phyloP scores from a whole-genome alignment of 345 rosid species.

The Citrus reticulata region DNA sequence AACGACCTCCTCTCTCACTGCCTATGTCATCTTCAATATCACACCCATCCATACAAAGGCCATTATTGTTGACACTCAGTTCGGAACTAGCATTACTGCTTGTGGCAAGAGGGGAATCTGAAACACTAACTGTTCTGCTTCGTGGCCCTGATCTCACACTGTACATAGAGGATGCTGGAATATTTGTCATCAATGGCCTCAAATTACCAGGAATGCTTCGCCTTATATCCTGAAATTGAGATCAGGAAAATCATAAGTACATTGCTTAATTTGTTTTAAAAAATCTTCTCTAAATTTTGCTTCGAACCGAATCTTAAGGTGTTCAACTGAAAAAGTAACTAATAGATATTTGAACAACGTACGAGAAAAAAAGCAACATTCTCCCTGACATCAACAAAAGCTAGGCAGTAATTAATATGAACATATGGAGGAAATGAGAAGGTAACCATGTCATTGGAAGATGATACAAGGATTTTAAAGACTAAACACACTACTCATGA shows the following conservation, averaged over 20 bases:
- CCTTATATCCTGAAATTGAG: constrained; percentile 75
- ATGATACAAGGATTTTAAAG: not conserved
- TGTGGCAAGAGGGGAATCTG: constrained; percentile 91
- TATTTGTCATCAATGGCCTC: constrained; percentile 86
- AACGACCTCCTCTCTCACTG: constrained; percentile 60
- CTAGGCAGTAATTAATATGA: not conserved
- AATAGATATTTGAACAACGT: not conserved
- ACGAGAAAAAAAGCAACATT: not conserved
- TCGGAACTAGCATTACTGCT: constrained; percentile 99
- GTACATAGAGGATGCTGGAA: constrained; percentile 97
- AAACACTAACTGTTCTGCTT: constrained; percentile 65
- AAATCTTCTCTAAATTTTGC: not conserved
- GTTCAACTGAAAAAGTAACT: not conserved
- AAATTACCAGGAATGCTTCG: constrained; percentile 82
- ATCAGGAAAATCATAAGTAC: constrained; percentile 6
- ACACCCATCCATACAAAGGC: constrained; percentile 51
- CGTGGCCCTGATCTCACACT: constrained; percentile 90
- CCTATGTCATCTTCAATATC: constrained; percentile 65
- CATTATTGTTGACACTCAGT: constrained; percentile 75
- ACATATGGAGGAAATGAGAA: not conserved
- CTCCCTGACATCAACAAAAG: not conserved
- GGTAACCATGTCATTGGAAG: not conserved
- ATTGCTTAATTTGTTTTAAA: not conserved
- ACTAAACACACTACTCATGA: not conserved
- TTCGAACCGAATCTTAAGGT: not conserved